phyloP scores from a whole-genome alignment of 2,329 filamentous ascomycete genomes.

The Aspergillus sp. region DNA sequence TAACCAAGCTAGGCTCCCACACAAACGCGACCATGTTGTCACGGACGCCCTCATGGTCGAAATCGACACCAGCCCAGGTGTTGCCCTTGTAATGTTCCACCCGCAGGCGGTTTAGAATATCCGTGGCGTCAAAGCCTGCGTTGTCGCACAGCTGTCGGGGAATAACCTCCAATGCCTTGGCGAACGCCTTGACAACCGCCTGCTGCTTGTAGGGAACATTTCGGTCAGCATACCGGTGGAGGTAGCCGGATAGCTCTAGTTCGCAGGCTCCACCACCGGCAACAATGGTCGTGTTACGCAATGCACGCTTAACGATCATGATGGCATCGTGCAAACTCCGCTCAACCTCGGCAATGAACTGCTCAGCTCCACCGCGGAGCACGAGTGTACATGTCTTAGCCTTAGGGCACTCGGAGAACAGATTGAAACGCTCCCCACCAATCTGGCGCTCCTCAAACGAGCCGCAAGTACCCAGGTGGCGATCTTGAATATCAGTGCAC shows the following conservation, averaged over 20 bases:
- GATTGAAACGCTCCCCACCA: slow-evolving; percentile 95
- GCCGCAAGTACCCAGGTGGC: slow-evolving; percentile 89
- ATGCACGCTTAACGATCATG: slow-evolving; percentile 99
- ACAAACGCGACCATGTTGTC: slow-evolving; percentile 96
- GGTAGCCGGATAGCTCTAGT: slow-evolving; percentile 94
- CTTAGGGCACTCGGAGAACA: slow-evolving; percentile 93
- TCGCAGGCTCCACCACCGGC: slow-evolving; percentile 91
- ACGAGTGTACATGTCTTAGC: slow-evolving; percentile 97
- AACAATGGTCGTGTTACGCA: slow-evolving; percentile 92
- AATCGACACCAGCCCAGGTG: slow-evolving; percentile 95
- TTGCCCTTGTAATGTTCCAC: slow-evolving; percentile 95
- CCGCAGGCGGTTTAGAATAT: slow-evolving; percentile 93
- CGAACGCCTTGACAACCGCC: slow-evolving; percentile 95
- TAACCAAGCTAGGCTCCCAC: slow-evolving; percentile 95
- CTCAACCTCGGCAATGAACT: slow-evolving; percentile 98
- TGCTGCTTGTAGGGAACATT: slow-evolving; percentile 95
- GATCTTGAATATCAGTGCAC: slow-evolving; percentile 86
- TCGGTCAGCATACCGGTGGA: slow-evolving; percentile 89
- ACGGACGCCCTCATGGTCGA: slow-evolving; percentile 83
- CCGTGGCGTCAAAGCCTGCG: slow-evolving; percentile 95
- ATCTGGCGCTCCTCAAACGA: slow-evolving; percentile 95
- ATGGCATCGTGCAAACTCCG: slow-evolving; percentile 97
- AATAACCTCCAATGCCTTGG: slow-evolving; percentile 94
- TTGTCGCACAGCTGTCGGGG: slow-evolving; percentile 98
- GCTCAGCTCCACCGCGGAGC: slow-evolving; percentile 92